Conservation (phyloP, 2,329 filamentous ascomycete genomes). For the Penicillium corylophilum region DNA sequence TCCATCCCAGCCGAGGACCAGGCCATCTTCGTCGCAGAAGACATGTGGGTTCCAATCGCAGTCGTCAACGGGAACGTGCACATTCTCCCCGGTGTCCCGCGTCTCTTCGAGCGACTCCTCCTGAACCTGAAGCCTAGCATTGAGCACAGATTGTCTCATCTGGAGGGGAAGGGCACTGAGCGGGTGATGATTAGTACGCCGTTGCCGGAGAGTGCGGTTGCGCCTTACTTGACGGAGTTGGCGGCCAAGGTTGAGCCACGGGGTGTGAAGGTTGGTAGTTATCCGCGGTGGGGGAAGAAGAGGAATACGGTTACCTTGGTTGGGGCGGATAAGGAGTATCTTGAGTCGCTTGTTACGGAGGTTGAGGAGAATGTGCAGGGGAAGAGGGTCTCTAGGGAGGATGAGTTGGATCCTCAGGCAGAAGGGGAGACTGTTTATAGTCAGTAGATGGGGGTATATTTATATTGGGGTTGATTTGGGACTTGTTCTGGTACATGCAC, state of each 20-base stretch:
- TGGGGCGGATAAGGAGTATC: slow-evolving; percentile 67
- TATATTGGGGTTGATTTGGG: not conserved
- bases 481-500: not conserved
- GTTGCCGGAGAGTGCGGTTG: slow-evolving; percentile 79
- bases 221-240: slow-evolving; percentile 76
- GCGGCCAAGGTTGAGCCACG: slow-evolving; percentile 69
- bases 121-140: slow-evolving; percentile 72
- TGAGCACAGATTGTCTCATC: slow-evolving; percentile 70
- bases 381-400: slow-evolving; percentile 66
- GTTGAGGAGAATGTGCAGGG: slow-evolving; percentile 76
- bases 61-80: slow-evolving; percentile 92
- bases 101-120: slow-evolving; percentile 76
- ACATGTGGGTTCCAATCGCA: slow-evolving; percentile 85
- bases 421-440: slow-evolving; percentile 25
- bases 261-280: slow-evolving; percentile 91
- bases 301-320: slow-evolving; percentile 90
- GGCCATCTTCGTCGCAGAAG: slow-evolving; percentile 73
- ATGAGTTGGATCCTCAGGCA: slow-evolving; percentile 60
- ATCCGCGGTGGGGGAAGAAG: slow-evolving; percentile 86
- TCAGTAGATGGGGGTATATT: slow-evolving; percentile 17
- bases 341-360: slow-evolving; percentile 76
- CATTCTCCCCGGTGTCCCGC: slow-evolving; percentile 86
- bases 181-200: slow-evolving; percentile 85
- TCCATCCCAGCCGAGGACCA: slow-evolving; percentile 65
- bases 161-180: slow-evolving; percentile 75